Evolutionary conservation across 2,329 filamentous ascomycete species (phyloP).

Genomic region (Aurifilum marmelostoma): DNA sequence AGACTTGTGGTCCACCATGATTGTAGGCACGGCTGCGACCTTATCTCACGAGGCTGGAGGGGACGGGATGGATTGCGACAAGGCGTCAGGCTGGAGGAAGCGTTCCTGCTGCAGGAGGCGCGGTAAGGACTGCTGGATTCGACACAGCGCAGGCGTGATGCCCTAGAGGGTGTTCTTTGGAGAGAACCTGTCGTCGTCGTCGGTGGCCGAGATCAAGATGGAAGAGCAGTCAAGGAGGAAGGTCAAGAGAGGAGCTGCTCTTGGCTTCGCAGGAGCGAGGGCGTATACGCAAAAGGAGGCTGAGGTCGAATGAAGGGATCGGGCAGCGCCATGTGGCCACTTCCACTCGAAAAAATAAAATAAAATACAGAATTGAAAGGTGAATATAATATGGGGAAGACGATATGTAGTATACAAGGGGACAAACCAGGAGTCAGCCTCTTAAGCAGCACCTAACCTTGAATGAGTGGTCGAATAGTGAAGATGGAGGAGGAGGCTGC

Average conservation of each 20-base stretch:
- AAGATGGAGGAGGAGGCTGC: not conserved
- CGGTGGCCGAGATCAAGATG: not conserved
- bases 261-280: not conserved
- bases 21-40: not conserved
- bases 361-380: not conserved
- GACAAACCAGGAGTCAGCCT: not conserved
- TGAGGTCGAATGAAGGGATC: constrained; percentile 14
- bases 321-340: constrained; percentile 21
- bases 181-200: not conserved
- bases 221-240: not conserved
- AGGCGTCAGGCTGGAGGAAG: not conserved
- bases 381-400: not conserved
- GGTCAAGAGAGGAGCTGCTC: not conserved
- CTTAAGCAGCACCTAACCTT: not conserved
- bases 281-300: not conserved
- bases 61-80: not conserved
- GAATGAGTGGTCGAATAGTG: not conserved
- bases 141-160: not conserved
- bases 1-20: constrained; percentile 22
- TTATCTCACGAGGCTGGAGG: not conserved
- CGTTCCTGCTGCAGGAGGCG: not conserved
- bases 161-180: not conserved
- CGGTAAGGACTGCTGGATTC: not conserved
- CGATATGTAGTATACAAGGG: not conserved
- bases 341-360: constrained; percentile 14